Evolutionary conservation across 805 yeast genomes (phyloP).

Genomic region (Candida corydali): DNA sequence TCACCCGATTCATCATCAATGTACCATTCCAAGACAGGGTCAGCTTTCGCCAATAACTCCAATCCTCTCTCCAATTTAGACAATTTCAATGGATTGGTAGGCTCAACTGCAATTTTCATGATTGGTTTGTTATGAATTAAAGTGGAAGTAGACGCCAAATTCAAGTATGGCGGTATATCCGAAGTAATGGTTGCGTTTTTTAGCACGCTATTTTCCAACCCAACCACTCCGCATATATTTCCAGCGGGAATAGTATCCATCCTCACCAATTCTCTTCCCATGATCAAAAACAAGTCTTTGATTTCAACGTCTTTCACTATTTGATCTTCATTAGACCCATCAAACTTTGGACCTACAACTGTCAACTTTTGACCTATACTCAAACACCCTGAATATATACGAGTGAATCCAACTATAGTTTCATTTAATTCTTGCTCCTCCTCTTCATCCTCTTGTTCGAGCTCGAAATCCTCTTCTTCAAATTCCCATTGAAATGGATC

Average conservation of each 20-base stretch:
- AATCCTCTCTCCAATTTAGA: constrained; percentile 74
- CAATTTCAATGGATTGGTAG: constrained; percentile 79
- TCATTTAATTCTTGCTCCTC: no score
- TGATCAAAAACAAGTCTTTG: constrained; percentile 69
- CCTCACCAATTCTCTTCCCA: constrained; percentile 88
- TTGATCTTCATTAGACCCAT: constrained; percentile 58
- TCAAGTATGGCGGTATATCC: constrained; percentile 59
- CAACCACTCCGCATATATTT: constrained; percentile 90
- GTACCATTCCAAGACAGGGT: constrained; percentile 88
- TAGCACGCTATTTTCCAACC: constrained; percentile 74
- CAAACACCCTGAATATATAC: constrained; percentile 84
- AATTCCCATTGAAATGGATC: constrained; percentile 48
- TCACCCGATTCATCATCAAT: constrained; percentile 86
- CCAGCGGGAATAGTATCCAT: constrained; percentile 88
- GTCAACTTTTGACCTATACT: constrained; percentile 69
- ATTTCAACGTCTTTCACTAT: constrained; percentile 56
- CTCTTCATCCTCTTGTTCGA: constrained; percentile 41
- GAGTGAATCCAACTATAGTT: constrained; percentile 78
- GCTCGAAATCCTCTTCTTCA: constrained; percentile 34
- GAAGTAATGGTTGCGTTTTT: constrained; percentile 81
- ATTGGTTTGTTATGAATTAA: constrained; percentile 74
- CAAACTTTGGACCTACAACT: constrained; percentile 83
- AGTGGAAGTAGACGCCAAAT: constrained; percentile 46
- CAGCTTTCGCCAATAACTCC: constrained; percentile 76
- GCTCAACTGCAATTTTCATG: constrained; percentile 93